Evolutionary conservation across 352 stramenopile species (phyloP).

Genomic region (Pythium rishiriense): DNA sequence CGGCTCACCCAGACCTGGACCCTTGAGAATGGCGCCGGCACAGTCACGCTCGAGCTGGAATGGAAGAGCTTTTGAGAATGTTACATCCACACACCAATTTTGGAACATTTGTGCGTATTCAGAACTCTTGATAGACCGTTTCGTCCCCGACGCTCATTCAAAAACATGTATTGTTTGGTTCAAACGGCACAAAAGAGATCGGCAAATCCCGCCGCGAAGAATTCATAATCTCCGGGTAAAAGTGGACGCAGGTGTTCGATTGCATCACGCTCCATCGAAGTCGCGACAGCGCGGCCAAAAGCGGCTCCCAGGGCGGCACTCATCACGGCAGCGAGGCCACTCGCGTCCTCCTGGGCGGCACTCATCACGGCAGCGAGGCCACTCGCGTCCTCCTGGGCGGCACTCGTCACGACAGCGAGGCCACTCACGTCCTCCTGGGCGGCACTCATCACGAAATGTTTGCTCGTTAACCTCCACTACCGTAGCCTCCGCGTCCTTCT

Average conservation of each 20-base stretch:
- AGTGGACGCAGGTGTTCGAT: too few species aligned
- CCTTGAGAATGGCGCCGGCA: conserved; percentile 38
- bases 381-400: conserved; percentile 8
- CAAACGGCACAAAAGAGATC: conserved; percentile 10
- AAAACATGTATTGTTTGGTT: not conserved
- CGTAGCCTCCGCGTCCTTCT: conserved; percentile 1
- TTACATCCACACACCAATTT: not conserved
- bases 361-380: conserved; percentile 12
- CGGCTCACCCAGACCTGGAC: conserved; percentile 36
- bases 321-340: conserved; percentile 17
- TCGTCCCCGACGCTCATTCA: not conserved
- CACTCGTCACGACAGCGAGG: conserved; percentile 16
- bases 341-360: conserved; percentile 9
- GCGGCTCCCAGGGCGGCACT: conserved; percentile 11
- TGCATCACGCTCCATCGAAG: not conserved
- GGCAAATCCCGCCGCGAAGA: too few species aligned
- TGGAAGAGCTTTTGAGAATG: conserved; percentile 46
- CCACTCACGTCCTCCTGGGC: conserved; percentile 9
- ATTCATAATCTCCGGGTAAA: too few species aligned
- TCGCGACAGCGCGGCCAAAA: conserved; percentile 23
- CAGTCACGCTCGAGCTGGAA: conserved; percentile 42
- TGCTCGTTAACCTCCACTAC: not conserved
- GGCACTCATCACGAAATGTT: conserved; percentile 6
- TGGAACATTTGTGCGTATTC: not conserved
- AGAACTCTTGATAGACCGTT: too few species aligned